phyloP scores from a whole-genome alignment of 345 rosid genomes.

The Salix brachista region DNA sequence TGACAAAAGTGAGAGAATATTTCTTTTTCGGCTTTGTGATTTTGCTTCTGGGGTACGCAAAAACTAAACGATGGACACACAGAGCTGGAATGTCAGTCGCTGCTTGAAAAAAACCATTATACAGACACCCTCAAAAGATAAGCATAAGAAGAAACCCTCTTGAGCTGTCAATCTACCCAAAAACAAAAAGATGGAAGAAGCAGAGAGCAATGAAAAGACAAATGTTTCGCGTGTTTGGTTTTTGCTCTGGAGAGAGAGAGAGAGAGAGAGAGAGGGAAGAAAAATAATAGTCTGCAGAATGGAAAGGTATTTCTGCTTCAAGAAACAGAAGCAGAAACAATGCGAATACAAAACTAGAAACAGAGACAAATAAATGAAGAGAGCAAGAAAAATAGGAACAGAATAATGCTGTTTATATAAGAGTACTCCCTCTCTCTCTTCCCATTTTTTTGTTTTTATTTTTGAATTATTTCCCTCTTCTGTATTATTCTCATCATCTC shows the following conservation, averaged over 20 bases:
- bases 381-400: neutral
- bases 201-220: neutral
- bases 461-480: too few species aligned
- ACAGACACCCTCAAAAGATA: too few species aligned
- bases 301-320: slow-evolving; percentile 4
- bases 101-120: neutral
- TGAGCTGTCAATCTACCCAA: too few species aligned
- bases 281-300: too few species aligned
- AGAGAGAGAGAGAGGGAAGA: too few species aligned
- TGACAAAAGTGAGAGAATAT: too few species aligned
- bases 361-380: neutral
- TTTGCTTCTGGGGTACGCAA: too few species aligned
- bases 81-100: neutral
- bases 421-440: neutral
- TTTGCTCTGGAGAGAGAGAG: too few species aligned
- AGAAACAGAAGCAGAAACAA: neutral
- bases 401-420: slow-evolving; percentile 4
- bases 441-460: neutral
- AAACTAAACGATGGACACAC: too few species aligned
- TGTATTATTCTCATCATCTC: neutral
- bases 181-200: neutral
- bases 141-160: too few species aligned
- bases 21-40: too few species aligned
- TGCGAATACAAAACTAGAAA: neutral
- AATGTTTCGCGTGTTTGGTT: too few species aligned